These are phyloP conservation scores for Linnemannia zychae DNA, from an alignment of 192 early-diverging fungal genomes.

Conservation along the genomic window DNA sequence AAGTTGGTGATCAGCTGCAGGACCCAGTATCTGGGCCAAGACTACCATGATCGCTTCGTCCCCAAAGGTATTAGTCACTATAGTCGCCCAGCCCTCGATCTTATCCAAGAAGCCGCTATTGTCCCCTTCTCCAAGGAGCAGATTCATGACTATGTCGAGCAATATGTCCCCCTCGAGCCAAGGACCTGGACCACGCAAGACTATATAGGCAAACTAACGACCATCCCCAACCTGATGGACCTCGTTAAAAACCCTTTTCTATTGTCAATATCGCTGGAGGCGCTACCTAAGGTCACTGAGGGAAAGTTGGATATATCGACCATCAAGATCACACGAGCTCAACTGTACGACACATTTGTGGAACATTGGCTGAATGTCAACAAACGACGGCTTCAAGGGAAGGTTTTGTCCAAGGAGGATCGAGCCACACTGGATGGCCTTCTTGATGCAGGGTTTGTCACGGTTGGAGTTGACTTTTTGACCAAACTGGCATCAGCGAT, in stretches of 20 bases:
- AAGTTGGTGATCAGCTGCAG: too few relatives aligned
- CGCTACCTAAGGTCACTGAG: background rate
- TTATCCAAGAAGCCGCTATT: too few relatives aligned
- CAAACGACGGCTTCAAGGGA: background rate
- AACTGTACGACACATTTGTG: background rate
- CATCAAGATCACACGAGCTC: background rate
- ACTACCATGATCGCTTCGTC: too few relatives aligned
- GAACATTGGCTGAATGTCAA: background rate
- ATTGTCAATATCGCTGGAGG: background rate
- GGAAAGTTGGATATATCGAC: background rate
- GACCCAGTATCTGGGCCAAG: too few relatives aligned
- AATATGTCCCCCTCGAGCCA: too few relatives aligned
- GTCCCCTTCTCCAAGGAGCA: too few relatives aligned
- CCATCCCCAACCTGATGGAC: background rate
- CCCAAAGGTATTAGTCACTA: too few relatives aligned
- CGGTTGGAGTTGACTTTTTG: background rate
- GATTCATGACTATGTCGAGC: too few relatives aligned
- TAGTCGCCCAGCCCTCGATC: too few relatives aligned
- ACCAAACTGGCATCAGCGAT: background rate
- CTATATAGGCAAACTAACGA: background rate
- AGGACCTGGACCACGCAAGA: too few relatives aligned
- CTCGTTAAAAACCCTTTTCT: conserved; percentile 3
- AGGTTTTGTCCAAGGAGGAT: background rate
- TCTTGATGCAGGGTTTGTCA: background rate
- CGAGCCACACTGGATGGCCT: background rate